phyloP scores from a whole-genome alignment of 2,329 filamentous ascomycete species.

The Colletotrichum salicis region DNA sequence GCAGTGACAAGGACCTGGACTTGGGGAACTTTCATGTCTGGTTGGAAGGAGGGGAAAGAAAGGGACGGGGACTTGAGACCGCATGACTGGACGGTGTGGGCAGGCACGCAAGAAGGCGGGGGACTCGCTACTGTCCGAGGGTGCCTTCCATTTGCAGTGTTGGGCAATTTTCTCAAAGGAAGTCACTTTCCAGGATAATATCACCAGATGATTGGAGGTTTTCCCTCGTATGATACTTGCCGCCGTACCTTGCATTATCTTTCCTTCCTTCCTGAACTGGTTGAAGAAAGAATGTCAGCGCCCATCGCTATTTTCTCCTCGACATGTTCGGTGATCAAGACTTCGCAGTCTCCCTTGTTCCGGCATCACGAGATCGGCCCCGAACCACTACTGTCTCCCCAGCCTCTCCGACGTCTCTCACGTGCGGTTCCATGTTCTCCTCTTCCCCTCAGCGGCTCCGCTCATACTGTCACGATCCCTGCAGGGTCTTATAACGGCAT shows the following conservation, averaged over 20 bases:
- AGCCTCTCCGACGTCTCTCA: background rate
- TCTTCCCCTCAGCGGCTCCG: conserved; percentile 18
- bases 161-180: background rate
- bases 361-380: background rate
- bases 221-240: background rate
- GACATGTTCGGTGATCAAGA: background rate
- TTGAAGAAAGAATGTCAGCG: background rate
- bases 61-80: background rate
- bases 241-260: background rate
- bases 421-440: background rate
- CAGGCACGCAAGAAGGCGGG: background rate
- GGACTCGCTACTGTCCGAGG: background rate
- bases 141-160: background rate
- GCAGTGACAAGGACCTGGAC: background rate
- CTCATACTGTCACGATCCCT: conserved; percentile 13
- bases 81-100: conserved; percentile 24
- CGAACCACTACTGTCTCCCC: background rate
- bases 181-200: background rate
- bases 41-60: background rate
- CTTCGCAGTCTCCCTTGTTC: background rate
- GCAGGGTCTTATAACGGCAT: conserved; percentile 15
- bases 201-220: background rate
- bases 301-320: background rate
- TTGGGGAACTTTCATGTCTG: background rate
- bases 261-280: background rate